Conservation (phyloP, 2,329 filamentous ascomycete species). For the Clarireedia paspali region DNA sequence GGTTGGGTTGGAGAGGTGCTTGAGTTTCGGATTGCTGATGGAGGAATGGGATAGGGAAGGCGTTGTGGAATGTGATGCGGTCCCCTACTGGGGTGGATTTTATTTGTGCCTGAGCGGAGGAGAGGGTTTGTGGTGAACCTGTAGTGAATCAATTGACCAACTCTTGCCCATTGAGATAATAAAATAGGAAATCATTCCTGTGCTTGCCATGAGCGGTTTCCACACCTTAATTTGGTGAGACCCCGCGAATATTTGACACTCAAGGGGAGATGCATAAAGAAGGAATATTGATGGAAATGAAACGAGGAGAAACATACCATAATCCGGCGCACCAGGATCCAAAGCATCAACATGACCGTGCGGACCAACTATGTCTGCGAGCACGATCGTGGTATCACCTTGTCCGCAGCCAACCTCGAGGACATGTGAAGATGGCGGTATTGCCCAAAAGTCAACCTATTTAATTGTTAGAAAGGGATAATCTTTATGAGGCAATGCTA, state of each 20-base stretch:
- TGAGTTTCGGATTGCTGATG: background rate
- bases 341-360: slow-evolving; percentile 41
- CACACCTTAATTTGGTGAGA: too few species aligned
- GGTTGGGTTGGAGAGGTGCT: slow-evolving; percentile 31
- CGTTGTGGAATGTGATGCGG: slow-evolving; percentile 37
- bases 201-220: too few species aligned
- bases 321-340: slow-evolving; percentile 43
- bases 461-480: background rate
- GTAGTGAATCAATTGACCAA: too few species aligned
- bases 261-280: too few species aligned
- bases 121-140: slow-evolving; percentile 41
- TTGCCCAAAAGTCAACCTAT: slow-evolving; percentile 29
- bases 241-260: too few species aligned
- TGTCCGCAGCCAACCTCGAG: slow-evolving; percentile 55
- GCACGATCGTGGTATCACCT: slow-evolving; percentile 46
- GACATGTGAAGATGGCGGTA: slow-evolving; percentile 35
- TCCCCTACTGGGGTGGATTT: slow-evolving; percentile 33
- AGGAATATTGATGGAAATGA: too few species aligned
- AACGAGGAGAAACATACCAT: slow-evolving; percentile 29
- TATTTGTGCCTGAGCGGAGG: slow-evolving; percentile 40
- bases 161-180: background rate
- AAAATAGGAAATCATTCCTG: background rate
- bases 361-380: slow-evolving; percentile 41
- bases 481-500: too few species aligned
- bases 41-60: background rate